Evolutionary conservation across 352 stramenopile species (phyloP), one percentile per base, ranked within the genome.

Genomic region (Aphanomyces invadans): DNA sequence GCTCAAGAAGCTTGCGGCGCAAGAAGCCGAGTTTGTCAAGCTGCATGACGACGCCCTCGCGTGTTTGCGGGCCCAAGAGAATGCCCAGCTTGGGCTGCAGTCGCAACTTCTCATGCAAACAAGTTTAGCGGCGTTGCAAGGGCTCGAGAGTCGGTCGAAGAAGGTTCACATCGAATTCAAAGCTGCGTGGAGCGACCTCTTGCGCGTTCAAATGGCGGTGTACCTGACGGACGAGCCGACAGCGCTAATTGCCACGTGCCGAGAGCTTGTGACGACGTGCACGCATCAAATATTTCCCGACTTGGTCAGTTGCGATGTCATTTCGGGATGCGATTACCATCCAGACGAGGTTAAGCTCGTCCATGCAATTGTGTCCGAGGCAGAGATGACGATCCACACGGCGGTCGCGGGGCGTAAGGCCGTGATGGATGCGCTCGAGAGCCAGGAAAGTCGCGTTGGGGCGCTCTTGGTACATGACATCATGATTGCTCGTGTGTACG

Each of bases 291-390:
- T 87, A 3, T 89, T 89, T 25, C 76, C 79, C 1, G 80, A 90
- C 56, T 63, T 90, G 42, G 77, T 73, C 2, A 83, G 76, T 42
- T 77, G 62, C 53, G 74, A 89, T 23, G 73, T 88, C 31, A 85
- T 86, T 67, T 82, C 67, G 28, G 85, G 86, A 10, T 90, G 86
- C 52, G 85, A 97, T 61, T 97, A 96, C 68, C 83, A 95, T 65
- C 76, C 77, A 0, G 68, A 82, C 10, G 89, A 97, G 57, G 70
- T 95, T 12, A 65, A 73, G 15, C 68, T 70, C 0, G 72, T 89
- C 4, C 69, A 78, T 48, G 54, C 70, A n/a, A 71, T 72, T 36
- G 62, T 90, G 28, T 62, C 68, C 1, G 59, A 71, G 25, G 61
- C 86, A 4, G 78, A 88, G 62, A 61, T 70, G 0, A 72, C 79